Percentiles rank a stretch among this genome's conserved stretches.
phyloP scores from a whole-genome alignment of 345 rosid species.

The Populus simonii region DNA sequence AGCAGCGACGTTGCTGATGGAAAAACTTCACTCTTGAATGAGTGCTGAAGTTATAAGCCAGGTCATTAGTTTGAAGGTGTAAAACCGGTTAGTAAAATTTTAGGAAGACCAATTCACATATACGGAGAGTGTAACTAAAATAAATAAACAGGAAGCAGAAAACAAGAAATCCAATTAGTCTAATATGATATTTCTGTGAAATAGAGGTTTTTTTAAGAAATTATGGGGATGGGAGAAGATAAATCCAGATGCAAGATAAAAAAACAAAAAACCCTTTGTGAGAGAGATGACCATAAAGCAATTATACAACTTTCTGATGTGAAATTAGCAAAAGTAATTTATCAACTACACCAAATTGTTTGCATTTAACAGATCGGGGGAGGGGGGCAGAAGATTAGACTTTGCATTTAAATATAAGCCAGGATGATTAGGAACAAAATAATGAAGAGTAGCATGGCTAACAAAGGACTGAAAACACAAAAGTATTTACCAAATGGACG shows the following conservation, averaged over 20 bases:
- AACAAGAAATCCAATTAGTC: not conserved
- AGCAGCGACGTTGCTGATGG: not conserved
- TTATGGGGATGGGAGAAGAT: not conserved
- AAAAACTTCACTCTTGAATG: not conserved
- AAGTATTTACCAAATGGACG: constrained; percentile 62
- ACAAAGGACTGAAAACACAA: not conserved
- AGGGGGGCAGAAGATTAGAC: too few species aligned
- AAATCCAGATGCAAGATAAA: not conserved
- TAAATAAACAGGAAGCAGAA: not conserved
- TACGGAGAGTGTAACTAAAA: too few species aligned
- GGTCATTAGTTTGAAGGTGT: not conserved
- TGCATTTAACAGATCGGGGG: too few species aligned
- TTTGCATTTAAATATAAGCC: not conserved
- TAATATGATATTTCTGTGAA: not conserved
- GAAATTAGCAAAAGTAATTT: not conserved
- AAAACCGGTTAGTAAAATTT: not conserved
- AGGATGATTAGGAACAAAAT: not conserved
- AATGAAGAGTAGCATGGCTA: not conserved
- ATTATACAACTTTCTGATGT: not conserved
- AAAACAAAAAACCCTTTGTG: not conserved
- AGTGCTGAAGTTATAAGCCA: not conserved
- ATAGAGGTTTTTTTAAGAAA: not conserved
- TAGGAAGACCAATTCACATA: not conserved
- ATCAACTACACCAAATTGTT: not conserved
- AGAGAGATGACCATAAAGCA: not conserved